Evolutionary conservation across 495 filamentous ascomycete species (phyloP), one percentile per base, ranked within the genome.

Genomic region (Hyaloscypha hepaticicola): DNA sequence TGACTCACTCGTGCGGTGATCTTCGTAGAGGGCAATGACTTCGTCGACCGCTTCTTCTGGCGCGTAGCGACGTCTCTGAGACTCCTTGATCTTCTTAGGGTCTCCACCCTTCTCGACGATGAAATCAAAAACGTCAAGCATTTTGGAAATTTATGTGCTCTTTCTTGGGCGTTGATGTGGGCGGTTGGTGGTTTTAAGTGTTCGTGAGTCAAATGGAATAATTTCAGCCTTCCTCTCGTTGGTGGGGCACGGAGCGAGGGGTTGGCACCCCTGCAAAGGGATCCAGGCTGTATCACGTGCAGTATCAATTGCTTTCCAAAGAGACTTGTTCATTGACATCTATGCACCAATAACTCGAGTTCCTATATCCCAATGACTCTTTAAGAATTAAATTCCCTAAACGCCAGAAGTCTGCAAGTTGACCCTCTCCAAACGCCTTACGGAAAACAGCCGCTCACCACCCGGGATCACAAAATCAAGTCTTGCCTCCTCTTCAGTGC

Each of bases 101-200:
- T 97, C 84, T 66, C 95, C 96, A 67, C 93, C 95, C 65, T 91
- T 88, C 71, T 96, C 90, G 70, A 82, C 79, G 75, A 99, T 87
- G 77, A 93, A 93, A 71, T 91, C 89, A 68, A 84, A 79, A 57
- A 94, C 79, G 77, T 93, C 92, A 64, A 96, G 82, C 69, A 71
- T 71, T 24, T 55, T 56, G 61, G 24, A 21, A 45, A 26, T 57
- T 38, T 38, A 7, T 60, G 26, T 55, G 48, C 61, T 41, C 34
- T 24, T 38, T 33, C 12, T 38, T 28, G 48, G n/a, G 41, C 7
- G 41, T 19, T 21, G n/a, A 5, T 53, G 55, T 65, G 19, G 26
- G 38, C 14, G 24, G 27, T 59, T 24, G 22, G 55, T 53, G 29
- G 14, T 60, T 49, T 21, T 22, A 16, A 19, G 33, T 33, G 7